Evolutionary conservation across 169 alveolate genomes (phyloP).

Genomic region (Pseudocohnilembus persalinus): DNA sequence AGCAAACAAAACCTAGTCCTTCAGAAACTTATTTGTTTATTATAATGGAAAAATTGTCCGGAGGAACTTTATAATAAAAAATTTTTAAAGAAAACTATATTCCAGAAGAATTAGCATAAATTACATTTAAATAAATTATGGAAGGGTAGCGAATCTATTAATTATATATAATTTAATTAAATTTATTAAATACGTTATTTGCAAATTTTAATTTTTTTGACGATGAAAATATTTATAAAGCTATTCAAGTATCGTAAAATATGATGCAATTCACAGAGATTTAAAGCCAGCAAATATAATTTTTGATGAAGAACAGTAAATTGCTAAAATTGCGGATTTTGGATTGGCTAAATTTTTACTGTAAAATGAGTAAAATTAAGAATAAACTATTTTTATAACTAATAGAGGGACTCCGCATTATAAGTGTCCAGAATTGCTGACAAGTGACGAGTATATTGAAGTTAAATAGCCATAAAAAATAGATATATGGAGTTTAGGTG

Average conservation of each 20-base stretch:
- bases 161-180: no score
- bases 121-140: not conserved
- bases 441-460: not conserved
- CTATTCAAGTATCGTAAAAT: not conserved
- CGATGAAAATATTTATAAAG: not conserved
- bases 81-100: no score
- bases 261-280: not conserved
- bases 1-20: not conserved
- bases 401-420: not conserved
- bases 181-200: no score
- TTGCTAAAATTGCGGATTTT: not conserved
- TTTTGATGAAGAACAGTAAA: not conserved
- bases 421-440: not conserved
- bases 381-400: not conserved
- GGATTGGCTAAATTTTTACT: not conserved
- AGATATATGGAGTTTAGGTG: not conserved
- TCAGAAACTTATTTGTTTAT: no score
- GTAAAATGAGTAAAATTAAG: not conserved
- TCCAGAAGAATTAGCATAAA: not conserved
- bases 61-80: not conserved
- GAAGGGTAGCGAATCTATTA: no score
- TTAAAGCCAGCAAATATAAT: not conserved
- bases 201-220: no score
- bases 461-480: not conserved
- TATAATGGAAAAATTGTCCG: not conserved